A percentile compares a stretch with the other conserved stretches of the same genome.
These are phyloP conservation scores for Dactylellina drechsleri DNA, from an alignment of 2,329 filamentous ascomycete genomes.

Conservation along the genomic window DNA sequence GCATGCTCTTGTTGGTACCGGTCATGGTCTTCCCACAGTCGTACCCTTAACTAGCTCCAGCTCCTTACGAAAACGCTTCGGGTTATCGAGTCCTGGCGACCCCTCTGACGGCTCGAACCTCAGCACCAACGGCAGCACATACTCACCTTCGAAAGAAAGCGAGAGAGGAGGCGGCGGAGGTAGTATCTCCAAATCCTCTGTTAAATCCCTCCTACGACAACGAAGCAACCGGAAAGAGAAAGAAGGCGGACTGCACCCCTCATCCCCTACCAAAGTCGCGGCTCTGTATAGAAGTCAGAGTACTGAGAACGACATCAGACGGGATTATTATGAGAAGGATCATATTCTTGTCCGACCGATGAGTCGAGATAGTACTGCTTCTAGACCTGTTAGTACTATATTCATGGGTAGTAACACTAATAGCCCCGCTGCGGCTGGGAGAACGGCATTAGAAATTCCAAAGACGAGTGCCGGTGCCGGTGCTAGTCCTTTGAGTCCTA, in stretches of 20 bases:
- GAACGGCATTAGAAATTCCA: conserved; percentile 31
- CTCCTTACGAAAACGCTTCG: conserved; percentile 38
- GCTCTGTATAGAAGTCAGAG: conserved; percentile 44
- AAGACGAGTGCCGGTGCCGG: conserved; percentile 5
- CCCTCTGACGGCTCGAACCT: conserved; percentile 7
- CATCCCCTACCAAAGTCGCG: conserved; percentile 13
- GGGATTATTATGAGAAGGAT: conserved; percentile 42
- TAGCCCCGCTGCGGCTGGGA: conserved; percentile 2
- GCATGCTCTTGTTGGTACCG: neutral
- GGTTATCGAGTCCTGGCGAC: conserved; percentile 12
- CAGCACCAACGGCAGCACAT: conserved; percentile 15
- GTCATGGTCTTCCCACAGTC: conserved; percentile 31
- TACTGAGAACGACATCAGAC: conserved; percentile 38
- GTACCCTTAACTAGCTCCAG: conserved; percentile 43
- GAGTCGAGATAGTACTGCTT: conserved; percentile 24
- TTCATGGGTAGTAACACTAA: neutral
- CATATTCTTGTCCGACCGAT: conserved; percentile 22
- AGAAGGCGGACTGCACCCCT: conserved; percentile 10
- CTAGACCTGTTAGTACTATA: conserved; percentile 20
- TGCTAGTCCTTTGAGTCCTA: conserved; percentile 42
- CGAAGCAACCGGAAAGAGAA: conserved; percentile 35
- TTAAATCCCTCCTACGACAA: conserved; percentile 48
- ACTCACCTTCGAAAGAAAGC: conserved; percentile 2
- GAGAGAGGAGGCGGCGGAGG: conserved; percentile 26
- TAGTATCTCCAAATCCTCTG: conserved; percentile 50